These are phyloP conservation scores for Rhododendron ferrugineum DNA, from an alignment of 148 eudicot genomes.

Conservation along the genomic window DNA sequence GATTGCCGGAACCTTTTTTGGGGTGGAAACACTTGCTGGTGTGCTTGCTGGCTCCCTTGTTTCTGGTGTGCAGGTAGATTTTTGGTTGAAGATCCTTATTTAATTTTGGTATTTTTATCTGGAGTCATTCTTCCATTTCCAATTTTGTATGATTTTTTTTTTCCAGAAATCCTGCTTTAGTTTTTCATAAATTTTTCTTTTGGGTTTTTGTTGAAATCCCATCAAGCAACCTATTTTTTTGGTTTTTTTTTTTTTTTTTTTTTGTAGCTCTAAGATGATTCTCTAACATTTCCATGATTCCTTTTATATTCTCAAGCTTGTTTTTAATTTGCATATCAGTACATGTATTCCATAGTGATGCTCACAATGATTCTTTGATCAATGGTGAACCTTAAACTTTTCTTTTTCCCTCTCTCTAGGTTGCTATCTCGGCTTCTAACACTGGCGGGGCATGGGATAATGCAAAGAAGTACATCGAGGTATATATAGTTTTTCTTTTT, in stretches of 20 bases:
- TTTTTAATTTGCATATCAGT: not conserved
- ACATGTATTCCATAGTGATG: not conserved
- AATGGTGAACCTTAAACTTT: not conserved
- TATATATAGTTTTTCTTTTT: not conserved
- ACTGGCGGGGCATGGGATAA: slow-evolving; percentile 99
- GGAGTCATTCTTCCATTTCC: not conserved
- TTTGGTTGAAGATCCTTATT: not conserved
- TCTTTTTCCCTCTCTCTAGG: not conserved
- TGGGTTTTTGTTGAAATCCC: not conserved
- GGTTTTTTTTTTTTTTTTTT: no score
- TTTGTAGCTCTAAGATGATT: not conserved
- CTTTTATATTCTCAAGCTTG: not conserved
- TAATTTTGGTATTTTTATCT: not conserved
- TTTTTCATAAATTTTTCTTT: not conserved
- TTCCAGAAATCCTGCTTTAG: not conserved
- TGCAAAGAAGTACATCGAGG: slow-evolving; percentile 94
- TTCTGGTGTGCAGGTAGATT: slow-evolving; percentile 15
- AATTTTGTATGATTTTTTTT: no score
- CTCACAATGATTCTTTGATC: not conserved
- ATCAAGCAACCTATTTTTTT: no score
- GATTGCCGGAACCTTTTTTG: slow-evolving; percentile 16
- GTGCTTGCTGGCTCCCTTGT: slow-evolving; percentile 18
- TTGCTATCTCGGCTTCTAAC: slow-evolving; percentile 20
- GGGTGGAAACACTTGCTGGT: slow-evolving; percentile 20
- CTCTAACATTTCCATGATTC: not conserved